phyloP scores from a whole-genome alignment of 306 rosid genomes.

The Crotalaria pallida region DNA sequence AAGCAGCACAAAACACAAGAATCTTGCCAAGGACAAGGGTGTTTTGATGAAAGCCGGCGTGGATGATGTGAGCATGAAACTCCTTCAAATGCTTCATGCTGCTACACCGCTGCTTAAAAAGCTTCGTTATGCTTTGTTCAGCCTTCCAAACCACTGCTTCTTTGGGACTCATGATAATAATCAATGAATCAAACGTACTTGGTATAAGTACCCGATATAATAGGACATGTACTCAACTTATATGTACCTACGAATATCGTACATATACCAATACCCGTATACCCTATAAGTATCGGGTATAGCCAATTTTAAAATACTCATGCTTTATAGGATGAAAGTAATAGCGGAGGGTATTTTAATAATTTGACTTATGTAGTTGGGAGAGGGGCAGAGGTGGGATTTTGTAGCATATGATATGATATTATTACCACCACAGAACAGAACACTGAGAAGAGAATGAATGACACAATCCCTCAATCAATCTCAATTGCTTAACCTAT shows the following conservation, averaged over 20 bases:
- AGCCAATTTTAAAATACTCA: too few species aligned
- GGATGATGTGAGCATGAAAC: conserved; percentile 43
- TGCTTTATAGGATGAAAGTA: too few species aligned
- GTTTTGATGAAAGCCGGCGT: conserved; percentile 40
- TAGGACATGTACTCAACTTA: too few species aligned
- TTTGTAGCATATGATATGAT: not conserved
- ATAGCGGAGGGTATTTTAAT: not conserved
- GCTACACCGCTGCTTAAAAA: conserved; percentile 52
- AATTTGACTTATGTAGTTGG: not conserved
- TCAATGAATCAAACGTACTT: too few species aligned
- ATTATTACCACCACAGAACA: not conserved
- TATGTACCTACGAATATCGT: too few species aligned
- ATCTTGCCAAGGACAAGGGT: conserved; percentile 51
- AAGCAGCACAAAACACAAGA: conserved; percentile 44
- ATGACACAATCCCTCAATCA: not conserved
- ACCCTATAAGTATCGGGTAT: too few species aligned
- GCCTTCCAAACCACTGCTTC: conserved; percentile 22
- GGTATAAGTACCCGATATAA: too few species aligned
- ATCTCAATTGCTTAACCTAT: not conserved
- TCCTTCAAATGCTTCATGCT: conserved; percentile 44
- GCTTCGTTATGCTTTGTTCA: conserved; percentile 37
- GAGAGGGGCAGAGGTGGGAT: not conserved
- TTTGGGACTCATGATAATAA: conserved; percentile 11
- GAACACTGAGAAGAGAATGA: too few species aligned
- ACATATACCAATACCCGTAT: too few species aligned